phyloP scores from a whole-genome alignment of 305 asterid genomes.

The Solanum hybrid region DNA sequence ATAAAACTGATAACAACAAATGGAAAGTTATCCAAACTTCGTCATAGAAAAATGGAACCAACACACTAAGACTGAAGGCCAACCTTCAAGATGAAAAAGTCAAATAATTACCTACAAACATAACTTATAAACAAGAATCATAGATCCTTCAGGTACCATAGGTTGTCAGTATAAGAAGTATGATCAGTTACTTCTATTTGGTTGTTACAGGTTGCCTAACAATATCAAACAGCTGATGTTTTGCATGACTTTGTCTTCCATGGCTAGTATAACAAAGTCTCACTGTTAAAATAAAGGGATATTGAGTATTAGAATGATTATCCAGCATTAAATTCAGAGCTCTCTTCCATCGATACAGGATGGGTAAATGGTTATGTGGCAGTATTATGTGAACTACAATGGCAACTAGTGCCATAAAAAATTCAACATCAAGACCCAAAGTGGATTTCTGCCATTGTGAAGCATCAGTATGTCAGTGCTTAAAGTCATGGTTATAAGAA shows the following conservation, averaged over 20 bases:
- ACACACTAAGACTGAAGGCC: not conserved
- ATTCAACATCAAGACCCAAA: not conserved
- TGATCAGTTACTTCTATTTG: not conserved
- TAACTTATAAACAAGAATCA: not conserved
- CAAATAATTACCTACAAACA: not conserved
- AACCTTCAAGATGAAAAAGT: not conserved
- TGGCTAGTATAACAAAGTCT: not conserved
- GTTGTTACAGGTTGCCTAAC: not conserved
- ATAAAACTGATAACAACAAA: not conserved
- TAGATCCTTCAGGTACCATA: not conserved
- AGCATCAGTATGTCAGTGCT: not conserved
- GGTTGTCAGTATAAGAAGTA: not conserved
- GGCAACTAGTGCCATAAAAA: not conserved
- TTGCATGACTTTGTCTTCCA: not conserved
- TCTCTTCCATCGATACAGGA: not conserved
- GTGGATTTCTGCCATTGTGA: not conserved
- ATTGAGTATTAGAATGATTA: not conserved
- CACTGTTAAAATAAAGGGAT: not conserved
- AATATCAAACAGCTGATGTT: not conserved
- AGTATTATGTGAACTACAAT: not conserved
- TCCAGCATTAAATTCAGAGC: not conserved
- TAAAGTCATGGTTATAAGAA: not conserved
- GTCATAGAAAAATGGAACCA: not conserved
- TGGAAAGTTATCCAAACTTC: not conserved
- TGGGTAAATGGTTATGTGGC: not conserved